Percentiles rank a stretch among this genome's conserved stretches.
These are phyloP conservation scores for Termitomyces sp. DNA, from an alignment of 768 basidiomycete genomes.

Conservation along the genomic window DNA sequence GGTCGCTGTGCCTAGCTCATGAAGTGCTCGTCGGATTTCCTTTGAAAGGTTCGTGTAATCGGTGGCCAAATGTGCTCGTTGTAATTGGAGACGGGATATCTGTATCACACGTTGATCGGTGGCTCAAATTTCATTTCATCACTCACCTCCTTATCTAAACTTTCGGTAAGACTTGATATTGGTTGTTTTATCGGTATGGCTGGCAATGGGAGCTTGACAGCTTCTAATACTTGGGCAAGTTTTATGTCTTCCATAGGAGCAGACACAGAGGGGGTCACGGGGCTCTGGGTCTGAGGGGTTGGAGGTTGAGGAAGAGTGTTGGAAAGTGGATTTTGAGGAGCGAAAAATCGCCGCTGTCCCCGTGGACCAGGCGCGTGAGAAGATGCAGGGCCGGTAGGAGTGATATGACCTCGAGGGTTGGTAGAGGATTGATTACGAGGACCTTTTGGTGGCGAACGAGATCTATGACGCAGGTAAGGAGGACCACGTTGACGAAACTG, in stretches of 20 bases:
- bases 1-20: conserved; percentile 55
- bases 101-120: conserved; percentile 6
- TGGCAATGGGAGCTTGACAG: conserved; percentile 16
- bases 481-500: conserved; percentile 16
- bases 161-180: conserved; percentile 21
- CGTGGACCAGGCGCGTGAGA: conserved; percentile 14
- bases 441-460: conserved; percentile 35
- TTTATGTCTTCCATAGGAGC: conserved; percentile 1
- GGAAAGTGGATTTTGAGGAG: not conserved
- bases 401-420: conserved; percentile 14
- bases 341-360: conserved; percentile 15
- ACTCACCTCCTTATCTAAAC: conserved; percentile 16
- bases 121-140: not conserved
- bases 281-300: conserved; percentile 4
- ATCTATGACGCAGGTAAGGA: conserved; percentile 15
- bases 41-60: conserved; percentile 35
- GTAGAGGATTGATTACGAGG: conserved; percentile 21
- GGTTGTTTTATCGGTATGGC: conserved; percentile 23
- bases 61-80: conserved; percentile 31
- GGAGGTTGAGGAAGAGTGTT: not conserved
- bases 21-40: conserved; percentile 42
- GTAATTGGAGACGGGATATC: conserved; percentile 30
- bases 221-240: not conserved
- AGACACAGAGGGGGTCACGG: not conserved
- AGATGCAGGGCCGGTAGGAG: conserved; percentile 14